Evolutionary conservation across 2,329 filamentous ascomycete species (phyloP), one percentile per base, ranked within the genome.

Genomic region (Amylocarpus encephaloides): DNA sequence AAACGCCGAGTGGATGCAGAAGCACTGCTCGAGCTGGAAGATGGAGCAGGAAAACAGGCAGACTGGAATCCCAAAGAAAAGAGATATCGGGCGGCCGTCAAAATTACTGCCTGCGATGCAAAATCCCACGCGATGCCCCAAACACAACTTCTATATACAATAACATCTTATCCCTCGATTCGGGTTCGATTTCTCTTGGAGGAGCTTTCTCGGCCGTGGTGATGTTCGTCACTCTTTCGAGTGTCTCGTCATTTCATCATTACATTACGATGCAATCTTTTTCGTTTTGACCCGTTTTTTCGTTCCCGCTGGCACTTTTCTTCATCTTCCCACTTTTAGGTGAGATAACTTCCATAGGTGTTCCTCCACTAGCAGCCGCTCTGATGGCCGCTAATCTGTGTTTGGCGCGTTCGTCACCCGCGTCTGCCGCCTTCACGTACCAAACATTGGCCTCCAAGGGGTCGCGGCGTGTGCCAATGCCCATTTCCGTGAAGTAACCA

Each of bases 401-500:
- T 67, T 86, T 92, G 45, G 93, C 93, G 51, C 90, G 82, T 62
- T 93, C 88, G 63, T 97, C 91, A 42, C 92, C 93, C 44, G 88
- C 81, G 59, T 95, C 92, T 13, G 93, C 92, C 5, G 93, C 93
- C 68, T 88, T 88, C 59, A 98, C 92, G 66, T 98, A 98, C 92
- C 91, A 97, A 30, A 95, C 88, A 64, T 98, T 98, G 59, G 93
- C 92, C 68, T 96, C 91, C 39, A 98, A 78, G n/a, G 92, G 83
- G 67, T 98, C 93, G 43, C 89, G 83, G 34, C 90, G 86, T 67
- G 90, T 96, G 44, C 93, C 93, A 61, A 98, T 96, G 55, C 93
- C 93, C 88, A 94, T 95, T 68, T 98, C 93, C 5, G 91, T 96
- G 67, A 98, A 98, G 70, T 96, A 97, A 40, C 90, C 93, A 18